Base-by-base conservation (phyloP, 2,329 filamentous ascomycete genomes). In the Lasiodiplodia sp. region DNA sequence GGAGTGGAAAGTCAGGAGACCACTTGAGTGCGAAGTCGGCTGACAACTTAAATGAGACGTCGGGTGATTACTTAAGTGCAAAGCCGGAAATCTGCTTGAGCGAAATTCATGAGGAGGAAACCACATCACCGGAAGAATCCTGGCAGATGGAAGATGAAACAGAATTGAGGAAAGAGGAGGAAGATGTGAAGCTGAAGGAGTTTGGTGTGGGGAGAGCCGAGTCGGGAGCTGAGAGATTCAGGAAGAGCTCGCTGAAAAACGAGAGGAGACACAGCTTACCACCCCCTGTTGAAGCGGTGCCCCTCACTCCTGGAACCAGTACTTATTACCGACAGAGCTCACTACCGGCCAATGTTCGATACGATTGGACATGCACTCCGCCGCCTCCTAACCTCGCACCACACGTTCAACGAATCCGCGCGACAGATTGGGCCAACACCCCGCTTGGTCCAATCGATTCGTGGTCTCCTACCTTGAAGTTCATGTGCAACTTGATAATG, bases 401-500 rank as follows among this genome's bases (percentile, higher is more conserved):
- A 4, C 92, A 95, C 75, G 89, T 94, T 66, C 86, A 84, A 58
- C 91, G 93, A 72, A 89, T 90, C 28, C 86, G 91, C 47, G 88
- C 85, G 23, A 79, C 89, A 23, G 88, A 94, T 75, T 96, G 92
- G 92, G 85, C 86, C 2, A 81, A 85, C 0, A 95, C 92, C 1
- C 81, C 88, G 2, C 82, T 95, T 1, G 92, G 92, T 0, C 89
- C 91, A 0, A 92, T 95, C 51, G 86, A 89, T 69, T 77, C 83
- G 23, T 96, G 92, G 92, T 79, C 86, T 2, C 78, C 86, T 34
- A 90, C 93, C 72, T 79, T 95, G 66, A 87, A 92, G 64, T 87
- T 87, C 71, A 91, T 94, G 86, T 89, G 91, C 47, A 94, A 94
- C 75, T 81, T 94, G 66, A 86, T 94, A 71, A 92, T 95, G 89